phyloP scores from a whole-genome alignment of 768 basidiomycete genomes.

The Termitomyces titanicus region DNA sequence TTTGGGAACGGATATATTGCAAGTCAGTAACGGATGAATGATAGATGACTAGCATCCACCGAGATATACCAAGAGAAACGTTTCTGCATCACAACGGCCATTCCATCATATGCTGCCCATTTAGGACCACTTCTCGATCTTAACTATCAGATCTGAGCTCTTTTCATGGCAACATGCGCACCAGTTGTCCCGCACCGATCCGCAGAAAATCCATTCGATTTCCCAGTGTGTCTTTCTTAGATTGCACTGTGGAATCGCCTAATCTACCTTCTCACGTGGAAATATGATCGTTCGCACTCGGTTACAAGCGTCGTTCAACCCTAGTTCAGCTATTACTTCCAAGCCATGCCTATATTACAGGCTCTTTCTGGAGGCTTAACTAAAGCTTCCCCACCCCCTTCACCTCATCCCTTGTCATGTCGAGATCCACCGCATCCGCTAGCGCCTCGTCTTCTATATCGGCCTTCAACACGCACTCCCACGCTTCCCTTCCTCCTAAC shows the following conservation, averaged over 20 bases:
- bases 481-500: constrained; percentile 18
- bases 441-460: constrained; percentile 22
- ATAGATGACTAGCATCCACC: neutral
- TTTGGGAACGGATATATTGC: neutral
- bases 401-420: constrained; percentile 23
- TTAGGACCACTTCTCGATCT: constrained; percentile 19
- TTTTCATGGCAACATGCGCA: constrained; percentile 27
- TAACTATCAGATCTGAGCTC: constrained; percentile 20
- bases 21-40: neutral
- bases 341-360: constrained; percentile 20
- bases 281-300: constrained; percentile 17
- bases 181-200: constrained; percentile 29
- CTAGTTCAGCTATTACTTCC: constrained; percentile 24
- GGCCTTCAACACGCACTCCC: constrained; percentile 21
- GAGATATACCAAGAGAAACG: neutral
- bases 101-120: neutral
- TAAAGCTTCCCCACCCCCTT: constrained; percentile 9
- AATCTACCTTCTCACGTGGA: constrained; percentile 19
- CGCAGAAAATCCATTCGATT: constrained; percentile 33
- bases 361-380: constrained; percentile 2
- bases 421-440: constrained; percentile 26
- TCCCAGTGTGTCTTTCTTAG: constrained; percentile 23
- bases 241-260: constrained; percentile 22
- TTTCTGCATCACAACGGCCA: neutral
- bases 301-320: constrained; percentile 20